Conservation (phyloP, 1,284 basidiomycete genomes). For the Cystobasidiaceae sp. region DNA sequence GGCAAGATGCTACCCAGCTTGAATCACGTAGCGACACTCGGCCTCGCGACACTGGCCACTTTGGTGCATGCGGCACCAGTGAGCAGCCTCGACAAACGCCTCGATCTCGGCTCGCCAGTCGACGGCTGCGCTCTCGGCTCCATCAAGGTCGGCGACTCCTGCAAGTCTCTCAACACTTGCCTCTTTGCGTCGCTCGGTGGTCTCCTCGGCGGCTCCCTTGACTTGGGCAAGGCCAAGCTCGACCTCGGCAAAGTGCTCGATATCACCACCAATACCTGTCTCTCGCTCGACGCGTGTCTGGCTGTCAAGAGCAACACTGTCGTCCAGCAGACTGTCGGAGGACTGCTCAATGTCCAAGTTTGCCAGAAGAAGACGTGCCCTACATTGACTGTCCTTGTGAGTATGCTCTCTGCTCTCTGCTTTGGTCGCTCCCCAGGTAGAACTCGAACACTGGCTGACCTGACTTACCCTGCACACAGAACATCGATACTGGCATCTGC, state of each 20-base stretch:
- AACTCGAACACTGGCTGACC: conserved; percentile 8
- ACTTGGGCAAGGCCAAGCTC: not conserved
- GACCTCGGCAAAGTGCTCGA: conserved; percentile 9
- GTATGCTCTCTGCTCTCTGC: not conserved
- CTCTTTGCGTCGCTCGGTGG: not conserved
- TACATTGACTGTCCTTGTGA: conserved; percentile 7
- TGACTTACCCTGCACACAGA: not conserved
- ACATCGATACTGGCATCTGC: not conserved
- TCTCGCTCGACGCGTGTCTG: conserved; percentile 9
- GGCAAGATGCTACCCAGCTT: no score
- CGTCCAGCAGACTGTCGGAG: not conserved
- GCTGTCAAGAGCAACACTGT: conserved; percentile 8
- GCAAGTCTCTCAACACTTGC: conserved; percentile 13
- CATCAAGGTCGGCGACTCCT: not conserved
- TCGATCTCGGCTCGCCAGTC: not conserved
- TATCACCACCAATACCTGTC: conserved; percentile 10
- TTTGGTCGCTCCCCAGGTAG: not conserved
- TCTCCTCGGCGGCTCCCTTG: not conserved
- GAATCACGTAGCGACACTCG: no score
- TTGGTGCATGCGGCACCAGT: not conserved
- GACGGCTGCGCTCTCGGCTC: conserved; percentile 1
- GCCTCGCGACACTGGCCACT: not conserved
- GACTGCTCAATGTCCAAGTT: not conserved
- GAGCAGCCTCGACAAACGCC: not conserved
- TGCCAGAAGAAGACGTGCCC: conserved; percentile 13